These are phyloP conservation scores for Naegleria lovaniensis DNA, from an alignment of 208 protist genomes.

Conservation along the genomic window DNA sequence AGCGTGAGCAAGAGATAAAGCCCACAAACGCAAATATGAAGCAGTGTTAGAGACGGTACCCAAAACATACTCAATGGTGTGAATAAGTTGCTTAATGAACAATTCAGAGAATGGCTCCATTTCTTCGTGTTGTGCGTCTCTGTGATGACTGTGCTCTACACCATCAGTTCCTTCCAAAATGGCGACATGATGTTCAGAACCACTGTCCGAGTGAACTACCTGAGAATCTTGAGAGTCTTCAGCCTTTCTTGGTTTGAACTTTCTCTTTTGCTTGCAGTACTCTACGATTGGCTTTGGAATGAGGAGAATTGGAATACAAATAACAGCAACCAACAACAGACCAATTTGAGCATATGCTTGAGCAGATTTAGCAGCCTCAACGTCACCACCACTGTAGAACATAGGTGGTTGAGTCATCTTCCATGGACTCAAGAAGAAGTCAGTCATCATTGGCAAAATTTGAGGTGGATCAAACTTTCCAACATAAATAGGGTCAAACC, in stretches of 20 bases:
- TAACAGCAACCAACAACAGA: constrained; percentile 61
- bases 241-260: not conserved
- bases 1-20: constrained; percentile 97
- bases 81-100: constrained; percentile 95
- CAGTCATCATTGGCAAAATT: constrained; percentile 79
- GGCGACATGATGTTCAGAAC: not conserved
- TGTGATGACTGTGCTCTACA: not conserved
- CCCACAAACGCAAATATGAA: constrained; percentile 99
- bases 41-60: constrained; percentile 98
- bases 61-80: constrained; percentile 99
- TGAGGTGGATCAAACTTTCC: constrained; percentile 47
- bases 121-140: constrained; percentile 37
- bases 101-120: constrained; percentile 67
- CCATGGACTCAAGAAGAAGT: constrained; percentile 78
- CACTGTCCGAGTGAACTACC: not conserved
- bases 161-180: not conserved
- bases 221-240: not conserved
- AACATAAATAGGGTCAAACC: constrained; percentile 42
- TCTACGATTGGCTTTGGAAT: constrained; percentile 66
- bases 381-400: not conserved
- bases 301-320: constrained; percentile 70
- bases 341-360: constrained; percentile 71
- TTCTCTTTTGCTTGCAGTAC: not conserved
- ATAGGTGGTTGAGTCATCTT: constrained; percentile 39
- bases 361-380: constrained; percentile 54